These are phyloP conservation scores for Casaregolazyma lundiana DNA, from an alignment of 1,139 yeast species.

Conservation along the genomic window DNA sequence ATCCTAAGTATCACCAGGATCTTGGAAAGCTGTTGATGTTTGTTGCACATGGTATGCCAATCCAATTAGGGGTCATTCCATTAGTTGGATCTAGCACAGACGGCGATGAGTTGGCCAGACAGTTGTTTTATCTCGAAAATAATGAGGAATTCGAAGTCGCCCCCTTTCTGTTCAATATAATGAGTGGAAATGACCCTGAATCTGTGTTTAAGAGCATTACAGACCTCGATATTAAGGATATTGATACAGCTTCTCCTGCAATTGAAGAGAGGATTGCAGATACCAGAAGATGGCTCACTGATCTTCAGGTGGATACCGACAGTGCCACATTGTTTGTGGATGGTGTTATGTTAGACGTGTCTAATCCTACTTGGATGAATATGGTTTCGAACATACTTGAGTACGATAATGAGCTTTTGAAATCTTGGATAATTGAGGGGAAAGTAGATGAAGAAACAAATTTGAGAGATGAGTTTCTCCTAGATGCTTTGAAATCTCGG, in stretches of 20 bases:
- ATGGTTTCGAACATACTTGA: slow-evolving; percentile 33
- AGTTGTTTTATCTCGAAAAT: slow-evolving; percentile 29
- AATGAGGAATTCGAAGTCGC: neutral
- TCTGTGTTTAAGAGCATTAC: slow-evolving; percentile 29
- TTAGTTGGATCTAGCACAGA: slow-evolving; percentile 31
- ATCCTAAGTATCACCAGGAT: slow-evolving; percentile 45
- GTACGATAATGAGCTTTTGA: slow-evolving; percentile 28
- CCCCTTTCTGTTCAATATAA: slow-evolving; percentile 27
- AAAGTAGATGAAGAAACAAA: slow-evolving; percentile 16
- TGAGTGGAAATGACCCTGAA: slow-evolving; percentile 24
- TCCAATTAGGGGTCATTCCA: slow-evolving; percentile 79
- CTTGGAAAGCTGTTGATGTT: slow-evolving; percentile 45
- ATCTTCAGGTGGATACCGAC: slow-evolving; percentile 35
- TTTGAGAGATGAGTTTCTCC: slow-evolving; percentile 24
- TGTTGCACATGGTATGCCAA: slow-evolving; percentile 55
- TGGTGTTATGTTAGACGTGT: slow-evolving; percentile 53
- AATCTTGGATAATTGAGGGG: slow-evolving; percentile 19
- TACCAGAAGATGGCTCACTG: slow-evolving; percentile 32
- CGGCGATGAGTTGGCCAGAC: slow-evolving; percentile 30
- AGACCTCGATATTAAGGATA: slow-evolving; percentile 16
- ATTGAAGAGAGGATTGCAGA: slow-evolving; percentile 19
- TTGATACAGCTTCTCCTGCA: slow-evolving; percentile 11
- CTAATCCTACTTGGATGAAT: slow-evolving; percentile 41
- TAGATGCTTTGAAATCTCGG: slow-evolving; percentile 25
- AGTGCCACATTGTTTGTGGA: slow-evolving; percentile 60